Percentiles rank a stretch among this genome's conserved stretches.
Evolutionary conservation across 2,329 filamentous ascomycete genomes (phyloP).

Genomic region (Ceratocystis cacaofunesta): DNA sequence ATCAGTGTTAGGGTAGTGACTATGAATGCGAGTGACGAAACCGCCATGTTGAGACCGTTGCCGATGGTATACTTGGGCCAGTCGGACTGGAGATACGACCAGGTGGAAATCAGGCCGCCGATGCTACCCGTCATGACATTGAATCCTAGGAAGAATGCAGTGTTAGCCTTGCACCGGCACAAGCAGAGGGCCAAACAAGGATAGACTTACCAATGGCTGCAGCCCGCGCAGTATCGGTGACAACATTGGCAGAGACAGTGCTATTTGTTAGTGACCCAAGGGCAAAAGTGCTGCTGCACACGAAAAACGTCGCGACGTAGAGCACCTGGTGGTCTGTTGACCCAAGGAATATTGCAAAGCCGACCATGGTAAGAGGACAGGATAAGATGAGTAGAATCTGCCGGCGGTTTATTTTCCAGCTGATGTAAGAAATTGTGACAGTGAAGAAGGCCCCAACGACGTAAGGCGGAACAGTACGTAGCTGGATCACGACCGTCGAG

Average conservation of each 20-base stretch:
- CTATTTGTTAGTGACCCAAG: conserved; percentile 49
- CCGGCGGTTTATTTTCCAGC: conserved; percentile 39
- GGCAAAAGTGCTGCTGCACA: conserved; percentile 43
- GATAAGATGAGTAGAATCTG: conserved; percentile 40
- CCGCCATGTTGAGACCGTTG: conserved; percentile 54
- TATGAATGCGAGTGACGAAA: conserved; percentile 40
- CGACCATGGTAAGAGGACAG: conserved; percentile 43
- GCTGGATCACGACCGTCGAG: conserved; percentile 45
- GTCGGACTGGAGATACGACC: conserved; percentile 49
- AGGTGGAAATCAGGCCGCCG: conserved; percentile 47
- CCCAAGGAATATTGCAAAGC: conserved; percentile 51
- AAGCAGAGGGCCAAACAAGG: background rate
- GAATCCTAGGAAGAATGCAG: background rate
- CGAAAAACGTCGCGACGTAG: conserved; percentile 50
- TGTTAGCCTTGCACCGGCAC: background rate
- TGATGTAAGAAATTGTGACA: conserved; percentile 40
- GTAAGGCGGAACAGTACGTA: conserved; percentile 51
- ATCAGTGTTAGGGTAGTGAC: conserved; percentile 33
- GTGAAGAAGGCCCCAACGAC: conserved; percentile 47
- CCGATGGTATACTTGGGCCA: conserved; percentile 52
- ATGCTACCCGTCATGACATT: conserved; percentile 50
- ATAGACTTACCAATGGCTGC: conserved; percentile 41
- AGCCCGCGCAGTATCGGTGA: conserved; percentile 49
- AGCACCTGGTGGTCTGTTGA: conserved; percentile 31
- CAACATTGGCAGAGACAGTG: conserved; percentile 48